These are phyloP conservation scores for Linnemannia zychae DNA, from an alignment of 192 early-diverging fungal species.

Conservation along the genomic window DNA sequence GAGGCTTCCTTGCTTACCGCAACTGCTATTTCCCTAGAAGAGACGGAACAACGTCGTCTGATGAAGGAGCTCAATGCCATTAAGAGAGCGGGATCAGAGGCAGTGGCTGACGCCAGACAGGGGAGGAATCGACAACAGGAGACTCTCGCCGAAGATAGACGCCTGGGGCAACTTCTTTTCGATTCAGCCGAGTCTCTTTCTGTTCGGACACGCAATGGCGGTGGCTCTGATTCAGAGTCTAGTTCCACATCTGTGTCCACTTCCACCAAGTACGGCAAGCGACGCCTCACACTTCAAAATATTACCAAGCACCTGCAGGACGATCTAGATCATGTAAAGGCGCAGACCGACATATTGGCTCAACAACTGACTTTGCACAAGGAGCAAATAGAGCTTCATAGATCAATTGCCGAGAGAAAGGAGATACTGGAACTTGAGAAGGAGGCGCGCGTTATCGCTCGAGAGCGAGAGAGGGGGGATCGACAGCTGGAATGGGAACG, in stretches of 20 bases:
- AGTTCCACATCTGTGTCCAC: neutral
- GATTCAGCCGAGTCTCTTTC: constrained; percentile 4
- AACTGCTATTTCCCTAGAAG: neutral
- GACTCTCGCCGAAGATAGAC: neutral
- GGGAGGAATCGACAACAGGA: neutral
- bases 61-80: neutral
- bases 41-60: neutral
- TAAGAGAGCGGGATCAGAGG: neutral
- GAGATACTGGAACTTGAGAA: neutral
- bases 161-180: neutral
- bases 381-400: neutral
- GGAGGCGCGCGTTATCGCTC: neutral
- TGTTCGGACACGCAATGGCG: neutral
- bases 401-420: neutral
- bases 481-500: constrained; percentile 2
- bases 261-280: neutral
- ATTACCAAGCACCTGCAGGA: neutral
- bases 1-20: neutral
- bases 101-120: neutral
- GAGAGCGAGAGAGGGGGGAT: neutral
- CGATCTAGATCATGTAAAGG: neutral
- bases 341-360: neutral
- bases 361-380: neutral
- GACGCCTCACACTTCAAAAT: neutral
- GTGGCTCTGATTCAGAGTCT: neutral